Evolutionary conservation across 305 asterid genomes (phyloP).

Genomic region (Monarda citriodora): DNA sequence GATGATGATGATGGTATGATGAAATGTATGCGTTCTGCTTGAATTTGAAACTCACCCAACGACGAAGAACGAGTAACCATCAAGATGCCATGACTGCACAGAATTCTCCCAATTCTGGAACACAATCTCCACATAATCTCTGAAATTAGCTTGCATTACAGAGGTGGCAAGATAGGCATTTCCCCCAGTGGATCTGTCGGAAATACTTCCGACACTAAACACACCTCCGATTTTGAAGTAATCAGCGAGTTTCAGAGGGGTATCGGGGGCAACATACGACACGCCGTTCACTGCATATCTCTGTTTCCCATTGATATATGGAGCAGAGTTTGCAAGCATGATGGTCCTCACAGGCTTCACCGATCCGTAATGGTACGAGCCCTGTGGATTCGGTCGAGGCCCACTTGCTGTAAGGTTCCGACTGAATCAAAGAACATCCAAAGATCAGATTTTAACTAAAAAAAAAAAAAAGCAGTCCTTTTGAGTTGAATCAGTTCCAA

Average conservation of each 20-base stretch:
- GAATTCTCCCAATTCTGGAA: conserved; percentile 87
- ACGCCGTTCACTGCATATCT: conserved; percentile 91
- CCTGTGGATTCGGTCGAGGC: conserved; percentile 97
- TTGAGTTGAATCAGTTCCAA: background rate
- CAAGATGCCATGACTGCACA: conserved; percentile 95
- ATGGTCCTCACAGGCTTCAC: conserved; percentile 78
- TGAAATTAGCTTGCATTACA: conserved; percentile 73
- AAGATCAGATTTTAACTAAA: conserved; percentile 1
- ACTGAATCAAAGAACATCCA: conserved; percentile 39
- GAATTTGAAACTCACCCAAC: conserved; percentile 58
- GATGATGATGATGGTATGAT: background rate
- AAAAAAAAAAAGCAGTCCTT: background rate
- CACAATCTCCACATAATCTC: conserved; percentile 71
- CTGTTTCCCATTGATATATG: conserved; percentile 69
- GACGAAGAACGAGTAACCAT: conserved; percentile 88
- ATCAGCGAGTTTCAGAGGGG: conserved; percentile 95
- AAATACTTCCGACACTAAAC: conserved; percentile 63
- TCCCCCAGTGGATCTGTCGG: conserved; percentile 57
- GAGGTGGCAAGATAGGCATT: conserved; percentile 72
- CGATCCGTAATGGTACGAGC: conserved; percentile 93
- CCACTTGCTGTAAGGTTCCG: conserved; percentile 90
- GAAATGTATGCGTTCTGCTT: background rate
- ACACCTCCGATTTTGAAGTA: conserved; percentile 92
- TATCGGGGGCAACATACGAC: conserved; percentile 66
- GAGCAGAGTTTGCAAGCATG: conserved; percentile 90